These are phyloP conservation scores for Colletotrichum endophyticum DNA, from an alignment of 2,329 filamentous ascomycete species.

Conservation along the genomic window DNA sequence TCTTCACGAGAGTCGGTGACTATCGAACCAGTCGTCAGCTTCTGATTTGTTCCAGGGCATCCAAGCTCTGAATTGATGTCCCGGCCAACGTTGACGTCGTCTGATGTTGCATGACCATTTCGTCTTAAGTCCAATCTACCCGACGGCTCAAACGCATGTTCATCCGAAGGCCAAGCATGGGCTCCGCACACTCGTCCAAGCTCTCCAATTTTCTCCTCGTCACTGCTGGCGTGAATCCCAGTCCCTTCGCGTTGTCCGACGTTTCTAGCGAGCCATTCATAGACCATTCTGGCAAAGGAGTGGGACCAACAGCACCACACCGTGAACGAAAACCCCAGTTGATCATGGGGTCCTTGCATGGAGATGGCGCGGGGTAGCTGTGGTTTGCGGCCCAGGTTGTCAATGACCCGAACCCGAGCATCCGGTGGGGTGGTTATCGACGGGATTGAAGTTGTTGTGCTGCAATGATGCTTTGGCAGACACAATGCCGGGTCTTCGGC, in stretches of 20 bases:
- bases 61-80: not conserved
- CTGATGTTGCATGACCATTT: not conserved
- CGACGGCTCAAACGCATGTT: not conserved
- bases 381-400: not conserved
- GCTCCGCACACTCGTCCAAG: not conserved
- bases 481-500: not conserved
- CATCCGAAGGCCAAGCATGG: not conserved
- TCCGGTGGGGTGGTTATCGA: not conserved
- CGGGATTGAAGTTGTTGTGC: not conserved
- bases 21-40: not conserved
- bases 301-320: not conserved
- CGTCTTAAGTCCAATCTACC: not conserved
- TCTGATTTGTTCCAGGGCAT: not conserved
- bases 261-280: not conserved
- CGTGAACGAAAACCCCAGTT: not conserved
- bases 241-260: not conserved
- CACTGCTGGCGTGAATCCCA: not conserved
- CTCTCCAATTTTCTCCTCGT: not conserved
- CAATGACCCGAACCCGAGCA: not conserved
- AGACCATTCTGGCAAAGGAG: not conserved
- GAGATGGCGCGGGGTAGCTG: not conserved
- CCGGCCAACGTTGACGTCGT: not conserved
- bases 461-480: not conserved
- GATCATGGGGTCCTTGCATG: not conserved
- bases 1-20: not conserved